Percentiles rank a stretch among this genome's conserved stretches.
phyloP scores from a whole-genome alignment of 148 eudicot species.

The Mesembryanthemum crystallinum region DNA sequence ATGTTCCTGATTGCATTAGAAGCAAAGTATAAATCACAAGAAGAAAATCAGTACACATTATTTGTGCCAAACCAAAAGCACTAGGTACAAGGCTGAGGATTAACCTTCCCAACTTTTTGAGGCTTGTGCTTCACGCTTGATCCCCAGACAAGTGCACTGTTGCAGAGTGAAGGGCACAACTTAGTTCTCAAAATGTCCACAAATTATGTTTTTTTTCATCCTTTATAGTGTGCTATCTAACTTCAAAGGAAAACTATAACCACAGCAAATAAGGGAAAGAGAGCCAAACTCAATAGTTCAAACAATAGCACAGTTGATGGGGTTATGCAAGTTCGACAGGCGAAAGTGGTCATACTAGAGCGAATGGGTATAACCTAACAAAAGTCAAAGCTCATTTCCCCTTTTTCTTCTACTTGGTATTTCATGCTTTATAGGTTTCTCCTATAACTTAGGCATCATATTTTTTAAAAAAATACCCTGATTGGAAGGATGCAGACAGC shows the following conservation, averaged over 20 bases:
- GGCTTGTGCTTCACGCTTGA: slow-evolving; percentile 97
- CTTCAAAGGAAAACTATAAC: neutral
- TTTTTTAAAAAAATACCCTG: neutral
- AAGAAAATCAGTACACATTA: neutral
- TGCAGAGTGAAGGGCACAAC: slow-evolving; percentile 12
- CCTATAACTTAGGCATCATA: neutral
- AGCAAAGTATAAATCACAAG: neutral
- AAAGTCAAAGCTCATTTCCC: neutral
- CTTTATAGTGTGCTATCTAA: neutral
- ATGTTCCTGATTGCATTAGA: slow-evolving; percentile 61
- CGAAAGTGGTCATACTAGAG: too few species aligned
- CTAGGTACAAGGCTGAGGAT: neutral
- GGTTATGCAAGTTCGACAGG: too few species aligned
- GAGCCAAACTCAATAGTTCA: neutral
- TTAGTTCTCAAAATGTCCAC: neutral
- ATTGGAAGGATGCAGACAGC: neutral
- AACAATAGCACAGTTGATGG: too few species aligned
- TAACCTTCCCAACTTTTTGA: slow-evolving; percentile 96
- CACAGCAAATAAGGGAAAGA: neutral
- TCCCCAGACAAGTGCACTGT: slow-evolving; percentile 97
- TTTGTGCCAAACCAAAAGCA: neutral
- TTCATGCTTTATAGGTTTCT: neutral
- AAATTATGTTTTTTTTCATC: neutral
- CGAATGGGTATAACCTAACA: neutral
- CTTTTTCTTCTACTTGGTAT: neutral